Evolutionary conservation across 2,329 filamentous ascomycete species (phyloP).

Genomic region (Waltergamsia citrina): DNA sequence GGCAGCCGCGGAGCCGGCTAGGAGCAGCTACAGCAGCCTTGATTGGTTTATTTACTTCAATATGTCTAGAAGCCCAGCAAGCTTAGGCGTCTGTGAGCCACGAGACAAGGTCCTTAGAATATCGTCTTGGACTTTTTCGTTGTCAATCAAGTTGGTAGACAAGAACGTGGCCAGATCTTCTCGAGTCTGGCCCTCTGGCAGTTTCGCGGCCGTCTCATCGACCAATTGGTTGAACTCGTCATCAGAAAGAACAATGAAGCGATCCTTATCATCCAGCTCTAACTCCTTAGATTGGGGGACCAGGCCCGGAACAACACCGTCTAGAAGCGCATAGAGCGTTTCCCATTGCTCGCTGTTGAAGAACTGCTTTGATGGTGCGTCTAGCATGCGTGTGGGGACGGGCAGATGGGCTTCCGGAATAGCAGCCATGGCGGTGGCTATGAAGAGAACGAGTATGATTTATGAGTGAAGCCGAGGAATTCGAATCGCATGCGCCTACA

Average conservation of each 20-base stretch:
- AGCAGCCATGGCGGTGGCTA: no score
- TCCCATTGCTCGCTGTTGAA: conserved; percentile 42
- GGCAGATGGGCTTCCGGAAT: no score
- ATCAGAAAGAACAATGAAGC: conserved; percentile 35
- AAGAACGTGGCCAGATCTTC: conserved; percentile 43
- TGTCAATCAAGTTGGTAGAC: conserved; percentile 37
- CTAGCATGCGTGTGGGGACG: conserved; percentile 12
- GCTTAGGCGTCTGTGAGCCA: conserved; percentile 22
- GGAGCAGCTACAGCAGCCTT: not conserved
- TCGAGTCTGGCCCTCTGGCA: conserved; percentile 28
- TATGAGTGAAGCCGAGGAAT: no score
- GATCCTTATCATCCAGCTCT: not conserved
- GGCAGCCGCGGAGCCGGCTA: not conserved
- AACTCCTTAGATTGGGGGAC: conserved; percentile 27
- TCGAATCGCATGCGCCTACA: no score
- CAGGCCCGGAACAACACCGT: conserved; percentile 53
- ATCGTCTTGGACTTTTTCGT: conserved; percentile 41
- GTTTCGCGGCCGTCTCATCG: conserved; percentile 20
- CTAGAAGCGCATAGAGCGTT: conserved; percentile 42
- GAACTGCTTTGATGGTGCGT: conserved; percentile 20
- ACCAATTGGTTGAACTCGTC: conserved; percentile 39
- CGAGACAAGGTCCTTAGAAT: conserved; percentile 31
- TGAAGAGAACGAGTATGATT: no score
- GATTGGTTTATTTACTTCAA: conserved; percentile 41
- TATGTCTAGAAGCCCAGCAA: conserved; percentile 28